A percentile compares a stretch with the other conserved stretches of the same genome.
Evolutionary conservation across 1,139 yeast genomes (phyloP).

Genomic region (Hyphopichia buzzinii): DNA sequence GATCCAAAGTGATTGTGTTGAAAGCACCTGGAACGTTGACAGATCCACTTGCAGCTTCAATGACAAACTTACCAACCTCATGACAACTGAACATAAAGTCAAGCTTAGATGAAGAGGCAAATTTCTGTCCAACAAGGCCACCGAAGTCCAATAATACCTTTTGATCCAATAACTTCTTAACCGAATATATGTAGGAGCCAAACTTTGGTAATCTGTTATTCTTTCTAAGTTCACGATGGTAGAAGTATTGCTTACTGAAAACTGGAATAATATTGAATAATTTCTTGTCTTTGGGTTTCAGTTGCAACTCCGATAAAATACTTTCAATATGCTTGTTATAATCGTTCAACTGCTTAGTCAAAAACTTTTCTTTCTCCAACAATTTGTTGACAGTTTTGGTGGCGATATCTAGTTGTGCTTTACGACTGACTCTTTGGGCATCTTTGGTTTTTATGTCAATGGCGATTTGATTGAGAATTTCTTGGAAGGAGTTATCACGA

Average conservation of each 20-base stretch:
- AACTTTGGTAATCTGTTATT: constrained; percentile 69
- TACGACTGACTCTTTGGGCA: constrained; percentile 61
- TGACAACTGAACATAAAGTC: constrained; percentile 78
- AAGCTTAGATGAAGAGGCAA: constrained; percentile 58
- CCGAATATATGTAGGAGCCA: constrained; percentile 81
- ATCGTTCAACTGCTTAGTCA: constrained; percentile 60
- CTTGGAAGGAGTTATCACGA: constrained; percentile 74
- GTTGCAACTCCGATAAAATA: constrained; percentile 62
- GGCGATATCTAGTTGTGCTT: constrained; percentile 61
- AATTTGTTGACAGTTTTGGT: constrained; percentile 59
- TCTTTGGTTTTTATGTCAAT: constrained; percentile 79
- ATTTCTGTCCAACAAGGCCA: constrained; percentile 42
- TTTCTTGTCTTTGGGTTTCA: constrained; percentile 49
- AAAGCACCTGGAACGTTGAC: constrained; percentile 52
- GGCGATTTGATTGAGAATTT: constrained; percentile 77
- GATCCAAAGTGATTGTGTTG: constrained; percentile 59
- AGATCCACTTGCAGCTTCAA: constrained; percentile 57
- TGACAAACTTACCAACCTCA: constrained; percentile 65
- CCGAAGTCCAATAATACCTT: constrained; percentile 62
- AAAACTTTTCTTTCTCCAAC: constrained; percentile 58
- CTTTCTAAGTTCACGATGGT: constrained; percentile 68
- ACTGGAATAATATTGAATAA: constrained; percentile 56
- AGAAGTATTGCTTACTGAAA: constrained; percentile 77
- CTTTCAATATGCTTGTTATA: constrained; percentile 70
- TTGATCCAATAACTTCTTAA: constrained; percentile 72